Base-by-base conservation (phyloP, 306 rosid genomes). In the Bauhinia variegata region DNA sequence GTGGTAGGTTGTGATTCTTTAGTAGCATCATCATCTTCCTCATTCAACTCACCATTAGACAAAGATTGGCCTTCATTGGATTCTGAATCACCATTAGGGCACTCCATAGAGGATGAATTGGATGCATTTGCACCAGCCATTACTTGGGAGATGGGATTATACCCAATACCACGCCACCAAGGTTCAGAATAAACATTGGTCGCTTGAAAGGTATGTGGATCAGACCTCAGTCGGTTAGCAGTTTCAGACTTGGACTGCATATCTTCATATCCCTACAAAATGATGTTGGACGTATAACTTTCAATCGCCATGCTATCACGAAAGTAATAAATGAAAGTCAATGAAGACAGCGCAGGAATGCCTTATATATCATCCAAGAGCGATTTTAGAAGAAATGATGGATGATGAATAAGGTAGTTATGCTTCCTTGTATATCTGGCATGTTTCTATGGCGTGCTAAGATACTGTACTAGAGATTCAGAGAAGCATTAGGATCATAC, bases 161-260 rank as follows among this genome's bases (percentile, higher is more conserved):
- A 86, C 28, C 87, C 96, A 61, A 36, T 65, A 44, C 68, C 81
- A 36, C 86, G 91, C 95, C 97, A 93, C 99, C 99, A 93, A 48
- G 95, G 97, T 78, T 93, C 97, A 18, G 78, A 41, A 75, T 77
- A 90, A 74, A 80, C 84, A 76, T 57, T 43, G 17, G 73, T 17
- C 1, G 86, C 83, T 23, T 83, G 85, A 79, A 85, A 74, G 15
- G 83, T 56, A 67, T 82, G 91, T 44, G 81, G 77, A 86, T 80
- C 87, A 41, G 86, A 62, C 62, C 77, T 78, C n/a, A 71, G 71
- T 53, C 39, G 84, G 62, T 85, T 84, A 54, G 80, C 75, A 65
- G 81, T 78, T 68, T 79, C 90, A 67, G 95, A 75, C 75, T 88
- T 86, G 30, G 95, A 76, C 80, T 80, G 96, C 97, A 93, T 93